phyloP scores from a whole-genome alignment of 1,284 basidiomycete species.

The Tetrapyrgos nigripes region DNA sequence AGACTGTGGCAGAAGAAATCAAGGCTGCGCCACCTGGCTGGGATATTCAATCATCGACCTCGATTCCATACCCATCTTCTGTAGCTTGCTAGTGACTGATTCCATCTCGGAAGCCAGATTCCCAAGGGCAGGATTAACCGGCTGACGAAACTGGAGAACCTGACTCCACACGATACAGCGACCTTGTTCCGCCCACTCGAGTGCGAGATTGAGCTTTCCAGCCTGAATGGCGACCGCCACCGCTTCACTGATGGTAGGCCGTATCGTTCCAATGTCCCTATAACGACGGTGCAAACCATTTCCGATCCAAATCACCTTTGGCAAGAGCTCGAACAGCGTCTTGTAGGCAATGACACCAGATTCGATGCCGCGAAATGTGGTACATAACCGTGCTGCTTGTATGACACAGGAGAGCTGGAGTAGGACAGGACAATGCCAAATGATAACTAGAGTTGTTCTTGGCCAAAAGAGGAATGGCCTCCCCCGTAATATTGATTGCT shows the following conservation, averaged over 20 bases:
- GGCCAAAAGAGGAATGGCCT: background rate
- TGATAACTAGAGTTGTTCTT: too few relatives aligned
- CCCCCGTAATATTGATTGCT: background rate
- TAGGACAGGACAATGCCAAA: background rate
- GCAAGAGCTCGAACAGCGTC: background rate
- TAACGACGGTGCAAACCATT: conserved; percentile 6
- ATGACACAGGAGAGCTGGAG: background rate
- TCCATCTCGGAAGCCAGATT: conserved; percentile 10
- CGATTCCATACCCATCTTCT: conserved; percentile 4
- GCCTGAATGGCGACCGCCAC: background rate
- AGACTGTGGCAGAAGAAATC: background rate
- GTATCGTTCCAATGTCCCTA: background rate
- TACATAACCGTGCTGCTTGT: background rate
- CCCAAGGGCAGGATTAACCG: conserved; percentile 21
- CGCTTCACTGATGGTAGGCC: background rate
- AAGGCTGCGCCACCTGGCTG: too few relatives aligned
- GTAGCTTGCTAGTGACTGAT: conserved; percentile 13
- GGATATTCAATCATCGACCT: too few relatives aligned
- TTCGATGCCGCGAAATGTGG: background rate
- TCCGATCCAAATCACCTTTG: background rate
- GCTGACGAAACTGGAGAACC: conserved; percentile 7
- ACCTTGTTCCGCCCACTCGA: conserved; percentile 8
- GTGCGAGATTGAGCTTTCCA: background rate
- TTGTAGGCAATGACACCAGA: background rate
- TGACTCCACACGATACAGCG: conserved; percentile 6